Conservation (phyloP, 805 yeast genomes). For the Saturnispora zaruensis region DNA sequence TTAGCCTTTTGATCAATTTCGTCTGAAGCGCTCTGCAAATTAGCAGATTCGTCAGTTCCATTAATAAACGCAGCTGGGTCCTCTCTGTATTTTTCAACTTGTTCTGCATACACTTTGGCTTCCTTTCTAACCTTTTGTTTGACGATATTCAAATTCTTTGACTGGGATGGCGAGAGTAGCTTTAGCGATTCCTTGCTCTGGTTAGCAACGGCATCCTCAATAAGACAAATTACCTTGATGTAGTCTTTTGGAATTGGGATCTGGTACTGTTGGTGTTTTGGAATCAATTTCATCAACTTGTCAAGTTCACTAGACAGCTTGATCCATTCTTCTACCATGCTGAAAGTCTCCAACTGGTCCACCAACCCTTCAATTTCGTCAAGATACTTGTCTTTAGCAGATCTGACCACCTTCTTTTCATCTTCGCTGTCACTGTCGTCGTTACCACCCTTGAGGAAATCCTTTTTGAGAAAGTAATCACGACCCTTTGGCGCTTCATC, state of each 20-base stretch:
- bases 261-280: slow-evolving; percentile 70
- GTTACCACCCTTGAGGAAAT: slow-evolving; percentile 34
- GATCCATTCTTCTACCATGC: slow-evolving; percentile 72
- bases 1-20: slow-evolving; percentile 14
- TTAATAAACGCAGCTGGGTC: slow-evolving; percentile 67
- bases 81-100: slow-evolving; percentile 51
- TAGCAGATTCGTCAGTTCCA: not conserved
- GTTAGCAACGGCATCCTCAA: slow-evolving; percentile 59
- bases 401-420: slow-evolving; percentile 77
- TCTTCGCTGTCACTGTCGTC: slow-evolving; percentile 40
- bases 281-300: slow-evolving; percentile 54
- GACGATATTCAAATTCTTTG: slow-evolving; percentile 79
- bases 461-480: slow-evolving; percentile 24
- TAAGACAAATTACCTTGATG: slow-evolving; percentile 57
- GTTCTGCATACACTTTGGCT: slow-evolving; percentile 55
- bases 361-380: slow-evolving; percentile 73
- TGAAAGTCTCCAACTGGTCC: slow-evolving; percentile 60
- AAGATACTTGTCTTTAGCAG: slow-evolving; percentile 85
- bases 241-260: slow-evolving; percentile 62
- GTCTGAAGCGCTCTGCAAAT: not conserved
- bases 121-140: slow-evolving; percentile 84
- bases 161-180: slow-evolving; percentile 72
- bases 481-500: slow-evolving; percentile 27
- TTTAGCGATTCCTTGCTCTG: slow-evolving; percentile 40
- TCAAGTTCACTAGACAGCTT: slow-evolving; percentile 71